These are phyloP conservation scores for Leccinum subrobustum DNA, from an alignment of 1,284 basidiomycete genomes.

Conservation along the genomic window DNA sequence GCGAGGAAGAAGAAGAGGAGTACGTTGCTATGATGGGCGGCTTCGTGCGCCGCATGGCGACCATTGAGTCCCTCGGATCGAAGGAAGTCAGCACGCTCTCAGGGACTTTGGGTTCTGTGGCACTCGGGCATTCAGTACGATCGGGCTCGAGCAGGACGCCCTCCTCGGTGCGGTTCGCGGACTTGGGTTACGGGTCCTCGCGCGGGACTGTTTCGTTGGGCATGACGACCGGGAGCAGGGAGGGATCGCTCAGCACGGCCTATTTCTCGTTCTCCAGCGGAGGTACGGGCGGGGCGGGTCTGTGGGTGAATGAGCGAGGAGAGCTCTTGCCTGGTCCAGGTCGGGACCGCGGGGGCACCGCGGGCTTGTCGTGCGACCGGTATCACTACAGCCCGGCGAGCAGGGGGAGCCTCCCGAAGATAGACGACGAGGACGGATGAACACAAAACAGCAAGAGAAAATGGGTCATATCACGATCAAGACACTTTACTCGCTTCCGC, in stretches of 20 bases:
- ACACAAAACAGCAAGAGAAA: not conserved
- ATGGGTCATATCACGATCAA: not conserved
- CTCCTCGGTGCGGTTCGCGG: conserved; percentile 28
- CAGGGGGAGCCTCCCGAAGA: conserved; percentile 9
- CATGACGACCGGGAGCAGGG: not conserved
- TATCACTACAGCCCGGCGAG: conserved; percentile 23
- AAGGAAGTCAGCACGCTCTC: conserved; percentile 39
- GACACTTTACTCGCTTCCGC: not conserved
- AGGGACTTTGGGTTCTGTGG: conserved; percentile 19
- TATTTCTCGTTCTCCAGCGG: conserved; percentile 32
- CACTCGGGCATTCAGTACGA: conserved; percentile 12
- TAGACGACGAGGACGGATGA: conserved; percentile 8
- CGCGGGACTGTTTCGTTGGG: conserved; percentile 9
- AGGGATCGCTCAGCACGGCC: conserved; percentile 23
- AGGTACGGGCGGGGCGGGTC: conserved; percentile 4
- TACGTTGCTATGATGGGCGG: conserved; percentile 59
- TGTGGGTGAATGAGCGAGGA: conserved; percentile 30
- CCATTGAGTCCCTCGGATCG: conserved; percentile 73
- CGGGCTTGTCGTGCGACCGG: conserved; percentile 11
- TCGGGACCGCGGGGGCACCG: not conserved
- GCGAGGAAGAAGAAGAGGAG: conserved; percentile 42
- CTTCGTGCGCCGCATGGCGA: conserved; percentile 68
- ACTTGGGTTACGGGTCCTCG: conserved; percentile 9
- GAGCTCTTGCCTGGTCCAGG: conserved; percentile 20
- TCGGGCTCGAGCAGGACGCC: conserved; percentile 14